Evolutionary conservation across 805 yeast species (phyloP).

Genomic region (Lipomyces japonicus): DNA sequence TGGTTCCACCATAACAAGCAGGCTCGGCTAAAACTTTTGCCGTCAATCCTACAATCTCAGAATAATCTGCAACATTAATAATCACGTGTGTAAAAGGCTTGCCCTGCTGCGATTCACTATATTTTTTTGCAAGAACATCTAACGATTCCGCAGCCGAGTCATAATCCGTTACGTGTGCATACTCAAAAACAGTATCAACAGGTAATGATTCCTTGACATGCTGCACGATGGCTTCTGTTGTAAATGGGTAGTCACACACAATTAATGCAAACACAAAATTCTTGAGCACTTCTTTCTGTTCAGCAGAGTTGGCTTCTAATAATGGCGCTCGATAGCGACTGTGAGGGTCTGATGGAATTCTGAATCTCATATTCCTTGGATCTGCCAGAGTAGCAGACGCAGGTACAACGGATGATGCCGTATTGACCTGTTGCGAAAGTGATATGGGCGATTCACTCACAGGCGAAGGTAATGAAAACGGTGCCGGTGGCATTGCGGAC

Average conservation of each 20-base stretch:
- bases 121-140: slow-evolving; percentile 1
- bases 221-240: slow-evolving; percentile 33
- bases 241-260: slow-evolving; percentile 33
- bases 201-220: slow-evolving; percentile 32
- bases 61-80: slow-evolving; percentile 30
- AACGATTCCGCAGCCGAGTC: slow-evolving; percentile 17
- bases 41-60: slow-evolving; percentile 24
- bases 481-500: neutral
- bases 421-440: neutral
- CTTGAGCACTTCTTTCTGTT: neutral
- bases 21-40: slow-evolving; percentile 16
- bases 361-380: slow-evolving; percentile 17
- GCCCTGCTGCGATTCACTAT: neutral
- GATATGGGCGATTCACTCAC: slow-evolving; percentile 5
- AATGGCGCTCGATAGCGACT: neutral
- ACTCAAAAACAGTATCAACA: slow-evolving; percentile 11
- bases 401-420: neutral
- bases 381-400: slow-evolving; percentile 1
- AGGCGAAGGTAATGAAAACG: slow-evolving; percentile 9
- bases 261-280: slow-evolving; percentile 15
- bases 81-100: slow-evolving; percentile 34
- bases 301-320: too few species aligned
- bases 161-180: slow-evolving; percentile 18
- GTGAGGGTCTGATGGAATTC: slow-evolving; percentile 18
- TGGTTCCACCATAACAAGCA: slow-evolving; percentile 15